phyloP scores from a whole-genome alignment of 805 yeast species.

The Pichia occidentalis region DNA sequence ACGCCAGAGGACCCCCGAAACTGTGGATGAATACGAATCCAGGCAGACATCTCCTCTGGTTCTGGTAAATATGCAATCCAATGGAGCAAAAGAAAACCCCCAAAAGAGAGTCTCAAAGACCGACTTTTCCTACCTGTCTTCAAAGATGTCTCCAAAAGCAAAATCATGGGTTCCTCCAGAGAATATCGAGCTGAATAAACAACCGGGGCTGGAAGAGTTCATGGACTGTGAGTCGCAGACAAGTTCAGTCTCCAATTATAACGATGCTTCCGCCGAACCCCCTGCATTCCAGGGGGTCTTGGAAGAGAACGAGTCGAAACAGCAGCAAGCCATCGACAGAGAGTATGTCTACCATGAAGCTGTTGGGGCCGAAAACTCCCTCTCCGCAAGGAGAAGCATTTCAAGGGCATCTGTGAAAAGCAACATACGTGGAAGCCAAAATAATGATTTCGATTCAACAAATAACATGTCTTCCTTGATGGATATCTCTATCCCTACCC shows the following conservation, averaged over 20 bases:
- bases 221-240: constrained; percentile 3
- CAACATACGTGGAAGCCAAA: not conserved
- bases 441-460: constrained; percentile 1
- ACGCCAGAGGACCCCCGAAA: too few relatives aligned
- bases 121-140: constrained; percentile 24
- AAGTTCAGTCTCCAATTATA: constrained; percentile 2
- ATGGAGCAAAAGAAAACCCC: not conserved
- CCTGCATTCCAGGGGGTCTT: constrained; percentile 4
- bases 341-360: constrained; percentile 1
- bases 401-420: not conserved
- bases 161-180: constrained; percentile 25
- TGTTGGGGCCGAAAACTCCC: not conserved
- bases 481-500: constrained; percentile 8
- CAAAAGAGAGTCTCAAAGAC: constrained; percentile 14
- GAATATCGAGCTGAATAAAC: constrained; percentile 1
- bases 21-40: too few relatives aligned
- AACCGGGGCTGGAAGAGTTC: constrained; percentile 3
- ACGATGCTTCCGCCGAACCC: not conserved
- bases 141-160: constrained; percentile 26
- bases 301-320: constrained; percentile 1
- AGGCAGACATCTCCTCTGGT: too few relatives aligned
- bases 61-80: too few relatives aligned
- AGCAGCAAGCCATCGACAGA: not conserved
- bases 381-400: too few relatives aligned
- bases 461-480: constrained; percentile 8